Evolutionary conservation across 768 basidiomycete genomes (phyloP).

Genomic region (Termitomyces sp.): DNA sequence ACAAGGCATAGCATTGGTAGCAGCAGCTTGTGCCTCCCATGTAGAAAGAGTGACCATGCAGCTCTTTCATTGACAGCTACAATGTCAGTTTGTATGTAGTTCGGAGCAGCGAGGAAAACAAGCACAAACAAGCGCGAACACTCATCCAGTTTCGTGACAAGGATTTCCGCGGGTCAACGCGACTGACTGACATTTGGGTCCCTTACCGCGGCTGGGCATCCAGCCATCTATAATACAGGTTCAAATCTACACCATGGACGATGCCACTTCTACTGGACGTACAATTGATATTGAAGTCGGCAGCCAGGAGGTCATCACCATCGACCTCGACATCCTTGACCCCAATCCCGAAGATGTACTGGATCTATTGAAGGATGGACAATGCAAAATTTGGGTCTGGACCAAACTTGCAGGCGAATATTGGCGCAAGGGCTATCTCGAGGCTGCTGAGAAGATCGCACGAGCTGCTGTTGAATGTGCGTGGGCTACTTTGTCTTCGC

Average conservation of each 20-base stretch:
- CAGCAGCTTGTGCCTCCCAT: no score
- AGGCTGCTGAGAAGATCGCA: conserved; percentile 74
- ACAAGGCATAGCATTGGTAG: no score
- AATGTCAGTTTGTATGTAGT: no score
- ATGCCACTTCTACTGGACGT: conserved; percentile 30
- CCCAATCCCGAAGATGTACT: conserved; percentile 71
- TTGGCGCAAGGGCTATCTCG: conserved; percentile 71
- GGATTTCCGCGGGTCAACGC: not conserved
- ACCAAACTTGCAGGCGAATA: conserved; percentile 83
- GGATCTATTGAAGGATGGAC: conserved; percentile 65
- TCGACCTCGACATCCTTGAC: conserved; percentile 86
- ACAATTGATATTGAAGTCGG: conserved; percentile 75
- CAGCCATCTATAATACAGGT: not conserved
- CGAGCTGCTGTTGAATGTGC: conserved; percentile 59
- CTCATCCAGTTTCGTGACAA: not conserved
- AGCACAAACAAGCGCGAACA: conserved; percentile 11
- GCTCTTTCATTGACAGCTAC: no score
- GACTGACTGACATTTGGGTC: not conserved
- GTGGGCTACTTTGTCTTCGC: conserved; percentile 1
- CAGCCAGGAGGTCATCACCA: conserved; percentile 80
- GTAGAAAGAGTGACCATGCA: no score
- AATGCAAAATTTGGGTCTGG: conserved; percentile 73
- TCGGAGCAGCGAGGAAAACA: not conserved
- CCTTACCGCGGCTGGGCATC: not conserved
- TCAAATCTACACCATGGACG: conserved; percentile 25